These are phyloP conservation scores for Chalciporus piperatus DNA, from an alignment of 768 basidiomycete genomes.

Conservation along the genomic window DNA sequence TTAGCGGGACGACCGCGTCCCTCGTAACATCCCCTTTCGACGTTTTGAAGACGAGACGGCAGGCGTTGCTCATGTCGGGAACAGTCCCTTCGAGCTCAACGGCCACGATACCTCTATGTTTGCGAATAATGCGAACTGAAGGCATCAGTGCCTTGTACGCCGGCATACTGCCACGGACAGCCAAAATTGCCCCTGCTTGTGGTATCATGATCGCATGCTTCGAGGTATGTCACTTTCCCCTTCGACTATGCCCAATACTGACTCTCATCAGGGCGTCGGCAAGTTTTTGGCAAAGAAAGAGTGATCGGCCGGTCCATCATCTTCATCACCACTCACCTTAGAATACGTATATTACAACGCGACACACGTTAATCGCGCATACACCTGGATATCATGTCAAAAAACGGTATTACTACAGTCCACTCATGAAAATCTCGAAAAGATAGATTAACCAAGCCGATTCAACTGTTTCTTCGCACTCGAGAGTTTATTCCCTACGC, in stretches of 20 bases:
- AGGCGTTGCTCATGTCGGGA: conserved; percentile 72
- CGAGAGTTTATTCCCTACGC: conserved; percentile 74
- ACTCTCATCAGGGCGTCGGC: conserved; percentile 53
- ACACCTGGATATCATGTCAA: conserved; percentile 4
- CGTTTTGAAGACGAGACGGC: conserved; percentile 91
- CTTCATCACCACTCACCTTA: conserved; percentile 25
- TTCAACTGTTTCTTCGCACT: conserved; percentile 80
- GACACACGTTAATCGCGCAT: conserved; percentile 17
- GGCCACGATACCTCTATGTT: conserved; percentile 60
- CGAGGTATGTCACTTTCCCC: conserved; percentile 53
- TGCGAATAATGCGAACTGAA: conserved; percentile 74
- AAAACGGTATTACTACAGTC: conserved; percentile 23
- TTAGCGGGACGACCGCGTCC: conserved; percentile 84
- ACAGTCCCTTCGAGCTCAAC: conserved; percentile 38
- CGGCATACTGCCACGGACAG: conserved; percentile 83
- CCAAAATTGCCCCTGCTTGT: conserved; percentile 96
- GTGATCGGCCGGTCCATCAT: conserved; percentile 5
- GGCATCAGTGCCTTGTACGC: conserved; percentile 77
- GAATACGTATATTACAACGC: conserved; percentile 24
- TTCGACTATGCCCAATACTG: conserved; percentile 11
- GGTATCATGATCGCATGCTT: conserved; percentile 98
- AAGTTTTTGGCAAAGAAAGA: conserved; percentile 42
- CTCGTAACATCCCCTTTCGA: conserved; percentile 94
- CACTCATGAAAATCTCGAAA: conserved; percentile 4
- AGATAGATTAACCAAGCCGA: conserved; percentile 51